Base-by-base conservation (phyloP, 805 yeast species). In the Peterozyma toletana region DNA sequence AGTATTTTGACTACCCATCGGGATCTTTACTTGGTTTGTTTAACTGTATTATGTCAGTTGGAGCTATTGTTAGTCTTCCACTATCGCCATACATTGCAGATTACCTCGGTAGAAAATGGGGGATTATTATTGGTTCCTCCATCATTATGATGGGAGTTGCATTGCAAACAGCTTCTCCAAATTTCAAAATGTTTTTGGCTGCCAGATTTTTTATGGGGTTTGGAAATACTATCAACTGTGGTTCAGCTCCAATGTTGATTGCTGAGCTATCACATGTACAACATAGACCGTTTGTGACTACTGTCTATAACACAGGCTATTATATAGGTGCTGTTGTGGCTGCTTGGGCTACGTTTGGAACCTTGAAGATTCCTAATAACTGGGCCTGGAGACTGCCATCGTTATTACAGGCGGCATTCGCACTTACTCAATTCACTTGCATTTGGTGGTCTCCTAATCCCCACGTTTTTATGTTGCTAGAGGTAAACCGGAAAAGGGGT, bases 301-400 rank as follows among this genome's bases (percentile, higher is more conserved):
- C 71, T 27, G 63, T 63, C 45, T 73, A 66, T 58, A 75, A 73
- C 52, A 63, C 68, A 11, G 68, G 69, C 48, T 75, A 78, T 78
- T 73, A 71, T 50, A 52, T 73, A 34, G 81, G 81, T 38, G 77
- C 78, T n/a, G 54, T 73, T 44, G 55, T 75, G 39, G 75, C 80
- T 7, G 73, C 77, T 27, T 70, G 77, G 74, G 66, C 68, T 40
- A 64, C 77, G 2, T 73, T 63, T 49, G 80, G 78, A 53, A 63
- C 76, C 14, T 39, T 42, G 39, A 43, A 43, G 16, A 39, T 43
- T 29, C 30, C 21, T 6, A 39, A 13, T 27, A 36, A 43, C 14
- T 13, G 30, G 18, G 39, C 31, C 11, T 43, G 46, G 46, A 43
- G 46, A 39, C 39, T 43, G 43, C 75, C 76, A 7, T 65, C 69